Conservation (phyloP, 192 early-diverging fungal genomes). For the Mortierella alpina region DNA sequence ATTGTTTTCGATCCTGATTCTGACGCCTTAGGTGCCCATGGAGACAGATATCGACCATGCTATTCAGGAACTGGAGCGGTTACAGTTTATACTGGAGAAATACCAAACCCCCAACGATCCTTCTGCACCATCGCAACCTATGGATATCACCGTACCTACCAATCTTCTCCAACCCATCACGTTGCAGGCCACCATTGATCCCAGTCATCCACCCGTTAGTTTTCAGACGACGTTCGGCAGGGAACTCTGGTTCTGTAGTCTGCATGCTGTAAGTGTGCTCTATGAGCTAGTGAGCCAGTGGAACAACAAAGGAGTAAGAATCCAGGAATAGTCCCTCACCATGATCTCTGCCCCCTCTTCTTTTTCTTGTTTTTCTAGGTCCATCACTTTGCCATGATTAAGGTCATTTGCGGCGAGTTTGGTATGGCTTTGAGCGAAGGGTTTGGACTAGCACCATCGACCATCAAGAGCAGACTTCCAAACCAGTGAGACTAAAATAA, state of each 20-base stretch:
- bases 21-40: slow-evolving; percentile 48
- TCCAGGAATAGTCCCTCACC: background rate
- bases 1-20: background rate
- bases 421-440: slow-evolving; percentile 50
- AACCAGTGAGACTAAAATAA: background rate
- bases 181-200: slow-evolving; percentile 58
- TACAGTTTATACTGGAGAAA: slow-evolving; percentile 30
- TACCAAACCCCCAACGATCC: background rate
- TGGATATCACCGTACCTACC: background rate
- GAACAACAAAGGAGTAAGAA: background rate
- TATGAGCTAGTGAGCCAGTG: background rate
- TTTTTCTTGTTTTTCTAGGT: slow-evolving; percentile 48
- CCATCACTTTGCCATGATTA: slow-evolving; percentile 70
- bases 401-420: slow-evolving; percentile 65
- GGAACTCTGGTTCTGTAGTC: slow-evolving; percentile 70
- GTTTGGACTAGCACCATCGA: slow-evolving; percentile 69
- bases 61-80: slow-evolving; percentile 32
- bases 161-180: slow-evolving; percentile 31
- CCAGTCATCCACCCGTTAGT: slow-evolving; percentile 19
- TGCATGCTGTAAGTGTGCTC: slow-evolving; percentile 63
- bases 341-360: background rate
- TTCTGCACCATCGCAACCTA: background rate
- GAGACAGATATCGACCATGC: slow-evolving; percentile 55
- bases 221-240: slow-evolving; percentile 62
- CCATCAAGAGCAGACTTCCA: slow-evolving; percentile 33